These are phyloP conservation scores for Carnegiea gigantea DNA, from an alignment of 179 eudicot species.

Conservation along the genomic window DNA sequence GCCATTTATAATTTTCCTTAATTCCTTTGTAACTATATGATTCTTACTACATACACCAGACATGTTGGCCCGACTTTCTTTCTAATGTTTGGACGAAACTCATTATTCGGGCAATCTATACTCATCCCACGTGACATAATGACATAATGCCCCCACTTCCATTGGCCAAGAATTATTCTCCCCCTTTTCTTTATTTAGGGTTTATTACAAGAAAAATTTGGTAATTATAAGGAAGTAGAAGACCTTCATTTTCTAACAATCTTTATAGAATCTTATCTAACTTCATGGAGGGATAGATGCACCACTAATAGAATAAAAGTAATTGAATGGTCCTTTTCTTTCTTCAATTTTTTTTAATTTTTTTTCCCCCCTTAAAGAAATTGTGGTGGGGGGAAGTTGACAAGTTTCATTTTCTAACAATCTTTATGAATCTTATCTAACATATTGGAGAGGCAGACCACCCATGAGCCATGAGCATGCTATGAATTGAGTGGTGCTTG, in stretches of 20 bases:
- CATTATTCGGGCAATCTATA: not conserved
- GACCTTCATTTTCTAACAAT: not conserved
- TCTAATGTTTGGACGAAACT: not conserved
- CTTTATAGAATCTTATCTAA: not conserved
- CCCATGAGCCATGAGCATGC: not conserved
- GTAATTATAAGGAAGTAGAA: not conserved
- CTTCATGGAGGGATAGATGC: not conserved
- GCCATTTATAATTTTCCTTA: not conserved
- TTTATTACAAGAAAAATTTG: not conserved
- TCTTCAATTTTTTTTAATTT: not conserved
- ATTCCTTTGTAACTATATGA: not conserved
- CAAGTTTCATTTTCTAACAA: not conserved
- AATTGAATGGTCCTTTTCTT: conserved; percentile 5
- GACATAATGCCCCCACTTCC: not conserved
- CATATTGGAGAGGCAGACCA: not conserved
- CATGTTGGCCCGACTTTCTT: not conserved
- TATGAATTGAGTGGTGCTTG: not conserved
- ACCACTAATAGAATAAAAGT: not conserved
- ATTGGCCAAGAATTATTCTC: not conserved
- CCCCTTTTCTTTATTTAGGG: not conserved
- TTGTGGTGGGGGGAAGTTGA: not conserved
- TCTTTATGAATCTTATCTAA: not conserved
- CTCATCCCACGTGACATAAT: not conserved
- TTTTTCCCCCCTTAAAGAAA: not conserved
- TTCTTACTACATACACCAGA: not conserved